These are phyloP conservation scores for Beta lomatogona DNA, from an alignment of 179 eudicot genomes.

Conservation along the genomic window DNA sequence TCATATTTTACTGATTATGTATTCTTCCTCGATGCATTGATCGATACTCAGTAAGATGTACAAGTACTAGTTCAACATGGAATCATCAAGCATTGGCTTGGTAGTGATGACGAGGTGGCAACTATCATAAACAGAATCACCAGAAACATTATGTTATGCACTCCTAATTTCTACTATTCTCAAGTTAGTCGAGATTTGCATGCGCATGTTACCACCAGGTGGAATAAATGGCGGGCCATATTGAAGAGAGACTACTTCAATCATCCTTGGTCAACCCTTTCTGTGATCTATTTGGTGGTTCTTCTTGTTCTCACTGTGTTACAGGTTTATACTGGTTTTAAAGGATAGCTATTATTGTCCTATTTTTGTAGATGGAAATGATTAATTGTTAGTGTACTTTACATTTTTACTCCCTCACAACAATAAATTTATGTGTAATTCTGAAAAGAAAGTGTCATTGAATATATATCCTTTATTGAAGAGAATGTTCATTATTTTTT, in stretches of 20 bases:
- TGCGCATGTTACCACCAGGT: not conserved
- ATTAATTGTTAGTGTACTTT: too few relatives aligned
- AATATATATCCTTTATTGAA: too few relatives aligned
- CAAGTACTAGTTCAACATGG: not conserved
- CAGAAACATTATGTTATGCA: not conserved
- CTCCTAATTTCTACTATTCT: not conserved
- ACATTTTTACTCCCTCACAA: too few relatives aligned
- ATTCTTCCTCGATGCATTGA: not conserved
- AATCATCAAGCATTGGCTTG: not conserved
- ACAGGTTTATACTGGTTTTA: conserved; percentile 30
- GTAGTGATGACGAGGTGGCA: not conserved
- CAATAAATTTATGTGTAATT: too few relatives aligned
- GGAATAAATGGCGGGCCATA: not conserved
- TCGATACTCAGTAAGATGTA: not conserved
- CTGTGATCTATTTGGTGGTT: conserved; percentile 24
- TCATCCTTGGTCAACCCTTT: conserved; percentile 32
- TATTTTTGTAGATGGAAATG: too few relatives aligned
- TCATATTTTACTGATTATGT: not conserved
- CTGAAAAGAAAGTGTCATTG: too few relatives aligned
- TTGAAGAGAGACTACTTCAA: not conserved
- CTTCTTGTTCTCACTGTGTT: conserved; percentile 27
- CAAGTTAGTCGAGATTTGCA: not conserved
- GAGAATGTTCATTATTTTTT: too few relatives aligned
- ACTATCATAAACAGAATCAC: not conserved
- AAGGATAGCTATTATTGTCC: not conserved